Base-by-base conservation (phyloP, 2,329 filamentous ascomycete species). In the Cryphonectria nitschkei region DNA sequence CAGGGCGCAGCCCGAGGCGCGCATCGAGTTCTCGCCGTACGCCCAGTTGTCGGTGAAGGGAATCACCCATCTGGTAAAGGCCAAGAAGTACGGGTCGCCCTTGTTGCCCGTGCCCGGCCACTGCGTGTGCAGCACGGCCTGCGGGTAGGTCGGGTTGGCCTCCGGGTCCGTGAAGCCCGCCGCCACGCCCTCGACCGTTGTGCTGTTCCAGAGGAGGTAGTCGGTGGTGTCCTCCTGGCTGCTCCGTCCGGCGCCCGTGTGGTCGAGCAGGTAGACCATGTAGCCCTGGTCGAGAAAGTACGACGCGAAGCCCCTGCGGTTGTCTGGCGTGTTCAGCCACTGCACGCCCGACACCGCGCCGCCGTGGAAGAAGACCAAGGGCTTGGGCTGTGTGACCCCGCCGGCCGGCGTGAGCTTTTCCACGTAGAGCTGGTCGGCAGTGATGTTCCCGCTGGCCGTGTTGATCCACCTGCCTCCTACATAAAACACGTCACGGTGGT, bases 41-140 rank as follows among this genome's bases (percentile, higher is more conserved):
- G 67, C 72, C 46, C 73, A 73, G 67, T 74, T 74, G 11, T 68
- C 72, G 3, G 76, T 75, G 61, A 77, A 79, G 26, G 81, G 83
- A 3, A 84, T 78, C 65, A 83, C 79, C 41, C 80, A 80, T 43
- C 80, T 79, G 77, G 84, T 84, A 74, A 86, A 85, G 5, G 79
- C 77, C 74, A 87, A 84, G 73, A 87, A 87, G 13, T 78, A 77
- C 1, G 81, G 73, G 73, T 87, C 84, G 11, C 84, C 83, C 13
- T 73, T 71, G 52, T 75, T 74, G 2, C 77, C 77, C 11, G 75
- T 76, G 37, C 78, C 78, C 13, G 78, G 78, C 77, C 78, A 80
- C 67, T 80, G 78, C 0, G 78, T 78, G 70, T 80, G 78, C 32
- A 79, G 70, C 65, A 74, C 74, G 34, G 78, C 78, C 70, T 79